Evolutionary conservation across 352 stramenopile genomes (phyloP), one percentile per base, ranked within the genome.

Genomic region (Plasmopara muralis): DNA sequence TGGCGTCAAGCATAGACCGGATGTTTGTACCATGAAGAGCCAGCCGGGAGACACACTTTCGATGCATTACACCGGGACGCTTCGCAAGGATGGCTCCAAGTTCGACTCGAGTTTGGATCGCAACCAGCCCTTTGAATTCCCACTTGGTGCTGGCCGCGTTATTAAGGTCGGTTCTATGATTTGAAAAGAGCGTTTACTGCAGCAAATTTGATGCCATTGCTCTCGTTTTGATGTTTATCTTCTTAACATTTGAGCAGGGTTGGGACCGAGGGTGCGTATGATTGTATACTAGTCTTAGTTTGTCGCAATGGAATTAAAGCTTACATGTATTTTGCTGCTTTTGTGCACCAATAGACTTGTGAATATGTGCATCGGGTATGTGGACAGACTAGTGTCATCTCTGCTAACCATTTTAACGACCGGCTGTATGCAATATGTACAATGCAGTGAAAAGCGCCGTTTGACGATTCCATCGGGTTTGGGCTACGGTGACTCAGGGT

Each of bases 101-200:
- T 99, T 99, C 66, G 96, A 99, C 76, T 97, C 88, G 51, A 98
- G 89, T 31, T 77, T 97, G 55, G 90, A 97, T 55, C 93, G 95
- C 55, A 90, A 91, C 55, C 50, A 77, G 62, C 95, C 95, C 4
- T 97, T 97, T 43, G 91, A 96, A 29, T 99, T 99, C 62, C 91
- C 88, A 47, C 94, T 98, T 45, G 92, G 94, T 37, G 52, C 78
- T 16, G 89, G 93, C 13, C 84, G 94, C 64, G 94, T 98, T 25
- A 98, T 98, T 82, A 74, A 98, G 96, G 77, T 88, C 37, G 15
- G 62, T 45, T 13, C 37, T 47, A 8, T 57, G 53, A 41, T 7
- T 42, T 37, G 40, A 28, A 10, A 9, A 20, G 14, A 8, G 6
- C 25, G 18, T 34, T 4, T 44, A 15, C 16, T 35, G 39, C n/a